These are phyloP conservation scores for Coniosporium tulheliwenetii DNA, from an alignment of 2,329 filamentous ascomycete species.

Conservation along the genomic window DNA sequence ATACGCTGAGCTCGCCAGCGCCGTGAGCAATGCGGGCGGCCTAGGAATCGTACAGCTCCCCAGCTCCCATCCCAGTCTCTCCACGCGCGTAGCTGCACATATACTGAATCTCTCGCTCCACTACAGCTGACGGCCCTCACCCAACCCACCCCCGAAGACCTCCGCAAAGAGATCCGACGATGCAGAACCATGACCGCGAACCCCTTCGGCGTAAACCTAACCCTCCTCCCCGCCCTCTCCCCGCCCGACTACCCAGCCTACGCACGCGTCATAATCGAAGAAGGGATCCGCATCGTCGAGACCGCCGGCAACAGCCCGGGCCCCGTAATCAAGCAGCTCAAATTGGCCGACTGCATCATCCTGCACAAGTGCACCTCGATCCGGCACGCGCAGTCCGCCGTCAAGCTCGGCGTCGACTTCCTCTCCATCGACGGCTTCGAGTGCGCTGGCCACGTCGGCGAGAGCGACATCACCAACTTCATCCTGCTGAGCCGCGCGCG, in stretches of 20 bases:
- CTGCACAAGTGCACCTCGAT: conserved; percentile 98
- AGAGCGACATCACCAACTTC: conserved; percentile 79
- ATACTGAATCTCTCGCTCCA: conserved; percentile 1
- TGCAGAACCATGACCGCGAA: conserved; percentile 65
- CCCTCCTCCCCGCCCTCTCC: conserved; percentile 74
- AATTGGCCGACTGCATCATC: conserved; percentile 61
- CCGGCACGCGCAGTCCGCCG: conserved; percentile 75
- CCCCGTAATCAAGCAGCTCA: conserved; percentile 78
- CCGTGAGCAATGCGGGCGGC: conserved; percentile 68
- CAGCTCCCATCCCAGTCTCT: conserved; percentile 1
- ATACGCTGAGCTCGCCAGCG: conserved; percentile 60
- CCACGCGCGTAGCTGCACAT: not conserved
- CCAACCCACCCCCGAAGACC: conserved; percentile 78
- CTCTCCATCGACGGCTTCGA: conserved; percentile 95
- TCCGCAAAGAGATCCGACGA: conserved; percentile 82
- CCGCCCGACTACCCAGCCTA: conserved; percentile 89
- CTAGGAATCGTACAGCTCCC: conserved; percentile 44
- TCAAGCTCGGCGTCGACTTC: conserved; percentile 94
- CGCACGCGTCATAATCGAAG: conserved; percentile 82
- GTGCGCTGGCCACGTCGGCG: conserved; percentile 81
- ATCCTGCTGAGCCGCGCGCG: conserved; percentile 74
- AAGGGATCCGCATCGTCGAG: conserved; percentile 82
- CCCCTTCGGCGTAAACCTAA: conserved; percentile 90
- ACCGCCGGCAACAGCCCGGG: conserved; percentile 84
- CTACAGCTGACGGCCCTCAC: conserved; percentile 63